These are phyloP conservation scores for Wallemia mellicola DNA, from an alignment of 1,284 basidiomycete species.

Conservation along the genomic window DNA sequence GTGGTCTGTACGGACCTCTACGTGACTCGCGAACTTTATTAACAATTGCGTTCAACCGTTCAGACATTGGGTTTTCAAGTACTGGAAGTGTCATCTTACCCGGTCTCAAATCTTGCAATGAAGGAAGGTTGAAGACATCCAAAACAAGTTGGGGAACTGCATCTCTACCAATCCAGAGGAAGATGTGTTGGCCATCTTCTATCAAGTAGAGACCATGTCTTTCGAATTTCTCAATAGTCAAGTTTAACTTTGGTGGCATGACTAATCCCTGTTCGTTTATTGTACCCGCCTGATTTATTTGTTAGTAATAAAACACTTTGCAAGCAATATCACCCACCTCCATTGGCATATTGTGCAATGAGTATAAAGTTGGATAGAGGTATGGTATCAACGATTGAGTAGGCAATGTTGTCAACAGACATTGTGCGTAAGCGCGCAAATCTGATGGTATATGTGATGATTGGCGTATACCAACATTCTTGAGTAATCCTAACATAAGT, in stretches of 20 bases:
- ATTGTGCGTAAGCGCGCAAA: conserved; percentile 78
- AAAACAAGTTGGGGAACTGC: conserved; percentile 75
- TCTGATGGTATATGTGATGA: conserved; percentile 89
- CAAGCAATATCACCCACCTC: conserved; percentile 26
- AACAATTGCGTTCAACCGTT: conserved; percentile 71
- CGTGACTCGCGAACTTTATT: conserved; percentile 73
- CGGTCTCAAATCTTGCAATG: conserved; percentile 57
- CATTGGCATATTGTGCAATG: conserved; percentile 80
- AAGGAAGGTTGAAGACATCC: conserved; percentile 79
- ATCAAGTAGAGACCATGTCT: conserved; percentile 87
- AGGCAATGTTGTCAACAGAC: conserved; percentile 66
- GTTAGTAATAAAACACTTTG: neutral
- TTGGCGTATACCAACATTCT: conserved; percentile 87
- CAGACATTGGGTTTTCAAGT: conserved; percentile 73
- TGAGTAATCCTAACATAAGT: conserved; percentile 60
- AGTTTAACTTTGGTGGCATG: conserved; percentile 57
- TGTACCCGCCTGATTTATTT: conserved; percentile 30
- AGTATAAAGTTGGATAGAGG: conserved; percentile 81
- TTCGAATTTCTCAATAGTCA: conserved; percentile 76
- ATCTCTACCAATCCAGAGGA: conserved; percentile 89
- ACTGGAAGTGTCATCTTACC: conserved; percentile 69
- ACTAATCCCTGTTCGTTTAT: conserved; percentile 51
- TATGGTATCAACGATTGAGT: conserved; percentile 74
- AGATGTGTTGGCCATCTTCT: conserved; percentile 90
- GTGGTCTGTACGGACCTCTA: conserved; percentile 67